Percentiles rank a stretch among this genome's conserved stretches.
phyloP scores from a whole-genome alignment of 371 early-diverging fungal genomes.

The Mortierella sp. region DNA sequence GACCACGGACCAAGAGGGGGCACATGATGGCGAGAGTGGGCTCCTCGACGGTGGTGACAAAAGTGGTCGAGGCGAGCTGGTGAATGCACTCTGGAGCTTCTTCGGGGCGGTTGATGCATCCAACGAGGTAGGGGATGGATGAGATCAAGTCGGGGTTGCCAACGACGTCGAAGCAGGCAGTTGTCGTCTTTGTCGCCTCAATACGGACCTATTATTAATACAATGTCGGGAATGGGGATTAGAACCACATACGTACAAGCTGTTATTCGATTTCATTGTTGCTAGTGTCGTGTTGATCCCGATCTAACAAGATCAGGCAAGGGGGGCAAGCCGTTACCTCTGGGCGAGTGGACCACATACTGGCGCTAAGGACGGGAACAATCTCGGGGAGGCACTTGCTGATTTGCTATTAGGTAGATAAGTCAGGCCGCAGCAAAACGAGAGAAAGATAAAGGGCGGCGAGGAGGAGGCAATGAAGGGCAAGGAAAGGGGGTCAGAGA shows the following conservation, averaged over 20 bases:
- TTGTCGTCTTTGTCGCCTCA: slow-evolving; percentile 46
- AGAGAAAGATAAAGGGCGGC: background rate
- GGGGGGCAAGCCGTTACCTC: slow-evolving; percentile 32
- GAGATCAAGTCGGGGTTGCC: slow-evolving; percentile 78
- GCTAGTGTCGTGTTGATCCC: background rate
- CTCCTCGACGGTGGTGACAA: slow-evolving; percentile 84
- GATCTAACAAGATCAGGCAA: background rate
- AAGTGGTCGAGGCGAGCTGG: slow-evolving; percentile 79
- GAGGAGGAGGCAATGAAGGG: background rate
- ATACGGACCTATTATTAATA: slow-evolving; percentile 33
- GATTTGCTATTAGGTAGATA: slow-evolving; percentile 37
- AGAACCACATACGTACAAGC: too few species aligned
- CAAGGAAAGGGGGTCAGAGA: background rate
- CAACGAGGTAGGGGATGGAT: slow-evolving; percentile 74
- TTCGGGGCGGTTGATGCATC: slow-evolving; percentile 75
- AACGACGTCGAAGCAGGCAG: slow-evolving; percentile 60
- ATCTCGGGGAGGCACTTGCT: slow-evolving; percentile 73
- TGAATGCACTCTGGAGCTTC: slow-evolving; percentile 77
- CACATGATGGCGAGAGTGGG: slow-evolving; percentile 88
- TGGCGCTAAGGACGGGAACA: slow-evolving; percentile 79
- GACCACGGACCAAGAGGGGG: slow-evolving; percentile 85
- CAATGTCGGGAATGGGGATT: too few species aligned
- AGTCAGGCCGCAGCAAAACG: background rate
- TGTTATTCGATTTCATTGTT: background rate
- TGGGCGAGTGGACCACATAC: slow-evolving; percentile 79